phyloP scores from a whole-genome alignment of 352 stramenopile species.

The Phytophthora boehmeriae region DNA sequence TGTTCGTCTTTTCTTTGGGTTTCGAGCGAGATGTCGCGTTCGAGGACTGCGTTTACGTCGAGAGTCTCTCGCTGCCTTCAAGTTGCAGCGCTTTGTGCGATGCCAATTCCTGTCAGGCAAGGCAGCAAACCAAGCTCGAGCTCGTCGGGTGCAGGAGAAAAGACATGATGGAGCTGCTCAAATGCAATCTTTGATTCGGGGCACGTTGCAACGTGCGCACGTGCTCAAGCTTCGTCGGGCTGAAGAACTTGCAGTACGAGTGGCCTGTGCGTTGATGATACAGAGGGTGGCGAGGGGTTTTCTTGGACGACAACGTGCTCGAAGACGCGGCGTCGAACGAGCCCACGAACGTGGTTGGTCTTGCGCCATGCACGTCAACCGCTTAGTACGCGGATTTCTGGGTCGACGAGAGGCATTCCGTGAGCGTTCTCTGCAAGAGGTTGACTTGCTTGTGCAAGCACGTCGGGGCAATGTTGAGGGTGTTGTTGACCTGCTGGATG shows the following conservation, averaged over 20 bases:
- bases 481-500: constrained; percentile 69
- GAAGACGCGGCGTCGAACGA: constrained; percentile 34
- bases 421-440: constrained; percentile 39
- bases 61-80: constrained; percentile 35
- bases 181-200: constrained; percentile 52
- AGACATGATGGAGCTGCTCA: constrained; percentile 40
- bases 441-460: constrained; percentile 63
- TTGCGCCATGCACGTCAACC: constrained; percentile 48
- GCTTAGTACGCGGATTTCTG: constrained; percentile 63
- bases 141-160: constrained; percentile 14
- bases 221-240: constrained; percentile 41
- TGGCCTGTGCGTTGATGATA: constrained; percentile 57
- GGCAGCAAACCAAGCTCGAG: constrained; percentile 22
- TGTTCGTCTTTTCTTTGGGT: constrained; percentile 48
- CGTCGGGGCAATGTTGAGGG: constrained; percentile 50
- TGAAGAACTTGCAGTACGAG: constrained; percentile 42
- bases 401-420: constrained; percentile 31
- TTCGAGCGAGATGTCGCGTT: constrained; percentile 51
- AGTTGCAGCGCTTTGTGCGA: constrained; percentile 45
- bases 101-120: constrained; percentile 40
- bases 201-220: constrained; percentile 28
- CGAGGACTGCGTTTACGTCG: constrained; percentile 38
- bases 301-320: constrained; percentile 37
- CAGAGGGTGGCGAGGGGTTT: constrained; percentile 58
- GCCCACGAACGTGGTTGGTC: constrained; percentile 36